These are phyloP conservation scores for Ceratobasidium sp. DNA, from an alignment of 1,284 basidiomycete species.

Conservation along the genomic window DNA sequence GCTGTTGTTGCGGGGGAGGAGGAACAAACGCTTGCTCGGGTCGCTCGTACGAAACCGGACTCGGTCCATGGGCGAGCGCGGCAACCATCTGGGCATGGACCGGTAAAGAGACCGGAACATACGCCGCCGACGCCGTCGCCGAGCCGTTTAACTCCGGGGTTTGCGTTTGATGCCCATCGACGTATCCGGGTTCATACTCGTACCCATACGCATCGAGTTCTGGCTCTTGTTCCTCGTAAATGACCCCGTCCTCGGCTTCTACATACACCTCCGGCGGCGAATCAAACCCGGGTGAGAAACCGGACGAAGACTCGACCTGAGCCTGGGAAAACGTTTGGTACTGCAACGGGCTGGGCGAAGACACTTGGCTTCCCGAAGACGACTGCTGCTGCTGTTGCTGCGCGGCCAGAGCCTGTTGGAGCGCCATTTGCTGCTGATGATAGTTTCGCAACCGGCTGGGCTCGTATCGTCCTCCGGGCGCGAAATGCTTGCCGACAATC, in stretches of 20 bases:
- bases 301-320: not conserved
- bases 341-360: not conserved
- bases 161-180: not conserved
- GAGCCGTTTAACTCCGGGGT: too few relatives aligned
- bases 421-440: not conserved
- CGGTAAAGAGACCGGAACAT: not conserved
- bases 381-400: not conserved
- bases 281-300: not conserved
- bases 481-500: conserved; percentile 35
- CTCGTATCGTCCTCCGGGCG: conserved; percentile 31
- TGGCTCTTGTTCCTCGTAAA: conserved; percentile 4
- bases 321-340: not conserved
- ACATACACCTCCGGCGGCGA: not conserved
- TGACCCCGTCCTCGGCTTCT: not conserved
- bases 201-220: not conserved
- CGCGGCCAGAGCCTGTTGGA: not conserved
- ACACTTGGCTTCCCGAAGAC: not conserved
- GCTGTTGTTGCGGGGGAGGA: too few relatives aligned
- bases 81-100: not conserved
- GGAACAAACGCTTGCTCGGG: too few relatives aligned
- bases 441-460: conserved; percentile 32
- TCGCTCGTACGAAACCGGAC: too few relatives aligned
- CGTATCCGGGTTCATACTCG: not conserved
- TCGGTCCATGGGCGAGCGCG: not conserved
- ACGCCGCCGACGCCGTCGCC: too few relatives aligned